Evolutionary conservation across 257 asterid species (phyloP).

Genomic region (Jaltomata sinuosa): DNA sequence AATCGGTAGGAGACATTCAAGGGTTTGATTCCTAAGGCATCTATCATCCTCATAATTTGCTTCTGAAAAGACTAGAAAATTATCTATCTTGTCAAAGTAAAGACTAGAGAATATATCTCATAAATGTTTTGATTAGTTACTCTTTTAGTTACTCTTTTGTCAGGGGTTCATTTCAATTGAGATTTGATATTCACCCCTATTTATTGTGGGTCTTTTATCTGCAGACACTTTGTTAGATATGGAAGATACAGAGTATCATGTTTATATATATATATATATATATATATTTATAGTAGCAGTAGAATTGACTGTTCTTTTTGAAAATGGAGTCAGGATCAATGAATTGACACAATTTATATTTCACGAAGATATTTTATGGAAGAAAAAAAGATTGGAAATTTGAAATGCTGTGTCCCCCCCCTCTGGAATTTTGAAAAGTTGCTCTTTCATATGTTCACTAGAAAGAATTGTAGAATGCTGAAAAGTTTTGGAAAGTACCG

Average conservation of each 20-base stretch:
- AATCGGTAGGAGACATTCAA: neutral
- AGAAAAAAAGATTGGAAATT: neutral
- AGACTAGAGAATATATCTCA: neutral
- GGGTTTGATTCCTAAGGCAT: neutral
- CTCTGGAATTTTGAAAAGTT: neutral
- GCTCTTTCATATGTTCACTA: neutral
- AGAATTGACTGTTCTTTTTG: neutral
- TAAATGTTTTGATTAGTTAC: neutral
- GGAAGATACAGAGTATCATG: neutral
- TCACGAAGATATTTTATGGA: neutral
- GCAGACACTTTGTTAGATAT: neutral
- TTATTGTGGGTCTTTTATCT: neutral
- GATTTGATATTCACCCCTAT: neutral
- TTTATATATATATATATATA: neutral
- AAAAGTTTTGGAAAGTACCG: neutral
- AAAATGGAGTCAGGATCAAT: neutral
- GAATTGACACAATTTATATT: neutral
- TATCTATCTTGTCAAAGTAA: neutral
- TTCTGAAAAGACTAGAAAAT: neutral
- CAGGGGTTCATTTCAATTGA: neutral
- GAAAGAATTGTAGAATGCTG: neutral
- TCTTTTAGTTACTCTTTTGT: neutral
- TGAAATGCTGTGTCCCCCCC: neutral
- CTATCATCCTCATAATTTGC: neutral
- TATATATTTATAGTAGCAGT: neutral